Evolutionary conservation across 176 grass and related monocot species (phyloP), one percentile per base, ranked within the genome.

Genomic region (Pontederia crassipes): DNA sequence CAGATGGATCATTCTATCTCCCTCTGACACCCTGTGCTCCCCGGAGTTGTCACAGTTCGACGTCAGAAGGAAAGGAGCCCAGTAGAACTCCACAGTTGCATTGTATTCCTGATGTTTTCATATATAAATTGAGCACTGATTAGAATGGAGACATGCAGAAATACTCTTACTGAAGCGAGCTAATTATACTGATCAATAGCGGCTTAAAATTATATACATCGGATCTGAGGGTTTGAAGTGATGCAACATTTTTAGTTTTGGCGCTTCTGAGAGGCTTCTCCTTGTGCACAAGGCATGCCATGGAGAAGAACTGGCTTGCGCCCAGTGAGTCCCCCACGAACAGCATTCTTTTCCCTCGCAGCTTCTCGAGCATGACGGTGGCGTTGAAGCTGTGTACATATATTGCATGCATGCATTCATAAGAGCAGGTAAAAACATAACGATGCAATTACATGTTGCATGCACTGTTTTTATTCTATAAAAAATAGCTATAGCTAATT

Each of bases 31-130:
- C 28, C 88, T 75, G 67, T 91, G 87, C 4, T 81, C 81, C 55
- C 85, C 81, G 10, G 84, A 84, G 28, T 88, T 78, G 47, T 98
- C 93, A 16, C 87, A 92, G 65, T 98, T 98, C n/a, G 93, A 98
- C 73, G 92, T 82, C 4, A 89, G 87, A 11, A 98, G 82, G 64
- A 98, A 98, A 1, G 93, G 93, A 71, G 93, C 93, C 93, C 87
- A 98, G 65, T 98, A 98, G 71, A 98, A 98, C 57, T 98, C 93
- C 70, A 98, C 88, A 4, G 87, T 85, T 54, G 84, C 93, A 73
- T 98, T 92, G 56, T 92, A 98, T 55, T 92, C 80, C 93, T 98
- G 27, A 35, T 70, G 28, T 26, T 54, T 68, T 53, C 11, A 11
- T 17, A 17, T 48, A 17, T 3, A 20, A 15, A 45, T 8, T 28